These are phyloP conservation scores for Holtermannia corniformis DNA, from an alignment of 768 basidiomycete genomes.

Conservation along the genomic window DNA sequence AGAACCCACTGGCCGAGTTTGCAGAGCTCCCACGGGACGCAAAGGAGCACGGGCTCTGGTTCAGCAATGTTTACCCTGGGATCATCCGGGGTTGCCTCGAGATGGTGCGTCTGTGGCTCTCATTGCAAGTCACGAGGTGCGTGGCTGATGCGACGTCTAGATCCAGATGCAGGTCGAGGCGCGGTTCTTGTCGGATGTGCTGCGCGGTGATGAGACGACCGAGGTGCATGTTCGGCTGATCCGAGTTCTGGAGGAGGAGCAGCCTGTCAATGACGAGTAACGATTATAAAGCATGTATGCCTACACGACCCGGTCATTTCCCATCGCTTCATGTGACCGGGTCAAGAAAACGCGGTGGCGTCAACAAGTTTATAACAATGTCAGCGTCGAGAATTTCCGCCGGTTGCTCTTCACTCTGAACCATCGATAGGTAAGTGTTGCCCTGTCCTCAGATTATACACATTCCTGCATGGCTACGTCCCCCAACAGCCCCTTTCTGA, in stretches of 20 bases:
- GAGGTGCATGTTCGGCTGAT: slow-evolving; percentile 84
- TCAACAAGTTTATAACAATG: too few species aligned
- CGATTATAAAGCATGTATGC: neutral
- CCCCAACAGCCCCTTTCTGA: too few species aligned
- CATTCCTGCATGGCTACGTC: too few species aligned
- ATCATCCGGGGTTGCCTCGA: slow-evolving; percentile 86
- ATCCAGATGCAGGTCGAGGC: slow-evolving; percentile 92
- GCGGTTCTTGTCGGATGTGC: slow-evolving; percentile 76
- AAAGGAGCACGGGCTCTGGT: slow-evolving; percentile 81
- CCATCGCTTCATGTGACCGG: too few species aligned
- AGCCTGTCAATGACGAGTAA: slow-evolving; percentile 85
- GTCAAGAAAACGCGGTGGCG: too few species aligned
- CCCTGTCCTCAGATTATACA: too few species aligned
- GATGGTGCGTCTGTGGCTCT: slow-evolving; percentile 56
- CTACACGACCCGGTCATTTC: too few species aligned
- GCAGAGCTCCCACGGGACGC: slow-evolving; percentile 92
- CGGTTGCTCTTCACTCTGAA: too few species aligned
- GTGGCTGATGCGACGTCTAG: slow-evolving; percentile 45
- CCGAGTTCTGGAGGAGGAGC: slow-evolving; percentile 91
- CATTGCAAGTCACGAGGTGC: neutral
- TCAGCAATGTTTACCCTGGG: slow-evolving; percentile 90
- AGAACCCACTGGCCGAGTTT: slow-evolving; percentile 94
- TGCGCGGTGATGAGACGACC: slow-evolving; percentile 87
- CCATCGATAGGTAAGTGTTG: too few species aligned
- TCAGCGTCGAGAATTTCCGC: too few species aligned